Evolutionary conservation across 331 rosid genomes (phyloP).

Genomic region (Malus hybrid): DNA sequence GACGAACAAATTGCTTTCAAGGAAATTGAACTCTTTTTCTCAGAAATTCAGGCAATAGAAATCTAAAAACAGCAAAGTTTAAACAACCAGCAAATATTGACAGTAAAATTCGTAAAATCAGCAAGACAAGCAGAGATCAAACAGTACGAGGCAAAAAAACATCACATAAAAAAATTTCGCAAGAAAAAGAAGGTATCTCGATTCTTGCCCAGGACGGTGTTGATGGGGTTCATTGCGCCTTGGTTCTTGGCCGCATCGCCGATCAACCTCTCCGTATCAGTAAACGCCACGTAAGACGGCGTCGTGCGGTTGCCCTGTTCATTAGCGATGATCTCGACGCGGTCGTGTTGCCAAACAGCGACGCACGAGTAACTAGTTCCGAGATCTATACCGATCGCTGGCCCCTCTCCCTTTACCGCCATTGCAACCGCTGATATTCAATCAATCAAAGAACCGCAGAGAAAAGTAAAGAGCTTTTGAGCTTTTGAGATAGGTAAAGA

Average conservation of each 20-base stretch:
- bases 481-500: not conserved
- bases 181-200: not conserved
- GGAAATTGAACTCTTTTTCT: too few relatives aligned
- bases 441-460: not conserved
- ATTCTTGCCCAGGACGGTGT: constrained; percentile 64
- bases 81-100: not conserved
- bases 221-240: constrained; percentile 69
- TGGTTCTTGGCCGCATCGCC: constrained; percentile 79
- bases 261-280: constrained; percentile 61
- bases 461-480: not conserved
- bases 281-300: constrained; percentile 70
- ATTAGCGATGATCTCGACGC: constrained; percentile 65
- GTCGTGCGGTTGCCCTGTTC: constrained; percentile 80
- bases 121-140: not conserved
- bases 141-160: too few relatives aligned
- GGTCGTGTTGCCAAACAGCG: constrained; percentile 79
- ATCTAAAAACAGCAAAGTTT: not conserved
- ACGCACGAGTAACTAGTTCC: constrained; percentile 76
- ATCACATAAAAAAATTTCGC: not conserved
- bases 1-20: too few relatives aligned
- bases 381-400: constrained; percentile 74
- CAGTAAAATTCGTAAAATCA: not conserved
- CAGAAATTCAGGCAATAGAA: not conserved
- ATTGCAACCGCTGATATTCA: not conserved
- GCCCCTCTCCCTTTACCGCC: constrained; percentile 71